These are phyloP conservation scores for Erigeron canadensis DNA, from an alignment of 129 eudicot species.

Conservation along the genomic window DNA sequence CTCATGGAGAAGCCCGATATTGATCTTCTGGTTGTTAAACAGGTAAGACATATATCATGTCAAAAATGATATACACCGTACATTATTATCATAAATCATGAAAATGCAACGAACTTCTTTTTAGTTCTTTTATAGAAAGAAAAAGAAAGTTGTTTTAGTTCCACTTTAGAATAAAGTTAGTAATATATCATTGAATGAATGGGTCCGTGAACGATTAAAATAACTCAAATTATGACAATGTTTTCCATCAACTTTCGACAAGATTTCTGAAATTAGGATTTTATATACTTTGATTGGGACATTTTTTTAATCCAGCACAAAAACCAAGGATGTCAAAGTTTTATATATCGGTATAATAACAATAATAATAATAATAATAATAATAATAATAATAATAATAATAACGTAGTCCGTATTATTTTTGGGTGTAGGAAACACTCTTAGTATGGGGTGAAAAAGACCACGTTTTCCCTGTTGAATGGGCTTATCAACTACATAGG, in stretches of 20 bases:
- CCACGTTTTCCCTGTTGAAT: constrained; percentile 23
- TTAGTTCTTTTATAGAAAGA: neutral
- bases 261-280: neutral
- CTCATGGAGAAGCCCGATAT: constrained; percentile 28
- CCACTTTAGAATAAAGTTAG: neutral
- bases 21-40: constrained; percentile 35
- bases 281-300: neutral
- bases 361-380: too few species aligned
- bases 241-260: constrained; percentile 2
- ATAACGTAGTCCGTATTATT: too few species aligned
- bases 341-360: too few species aligned
- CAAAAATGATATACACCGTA: too few species aligned
- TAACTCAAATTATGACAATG: neutral
- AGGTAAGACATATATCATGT: constrained; percentile 34
- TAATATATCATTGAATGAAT: neutral
- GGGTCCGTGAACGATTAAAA: neutral
- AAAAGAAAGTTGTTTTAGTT: neutral
- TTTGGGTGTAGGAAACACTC: constrained; percentile 34
- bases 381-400: too few species aligned
- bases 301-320: neutral
- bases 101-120: neutral
- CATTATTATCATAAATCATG: too few species aligned
- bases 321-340: neutral
- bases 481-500: constrained; percentile 30
- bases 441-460: constrained; percentile 36